phyloP scores from a whole-genome alignment of 225 moss, liverwort and hornwort genomes.

The Neckera pumila region DNA sequence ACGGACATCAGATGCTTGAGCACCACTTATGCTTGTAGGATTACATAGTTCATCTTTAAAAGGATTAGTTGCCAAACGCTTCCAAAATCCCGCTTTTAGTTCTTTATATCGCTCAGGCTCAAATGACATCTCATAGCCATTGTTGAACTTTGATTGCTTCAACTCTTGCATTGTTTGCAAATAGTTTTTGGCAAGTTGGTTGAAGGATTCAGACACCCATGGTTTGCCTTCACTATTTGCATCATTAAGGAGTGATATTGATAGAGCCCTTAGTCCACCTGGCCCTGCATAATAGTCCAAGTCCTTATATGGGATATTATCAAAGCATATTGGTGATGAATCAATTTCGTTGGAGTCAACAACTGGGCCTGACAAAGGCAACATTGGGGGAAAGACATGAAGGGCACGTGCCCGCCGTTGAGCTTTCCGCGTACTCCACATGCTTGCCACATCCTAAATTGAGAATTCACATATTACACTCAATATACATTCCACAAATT shows the following conservation, averaged over 20 bases:
- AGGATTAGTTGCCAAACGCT: neutral
- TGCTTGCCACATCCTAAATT: neutral
- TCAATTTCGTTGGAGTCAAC: neutral
- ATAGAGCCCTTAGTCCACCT: neutral
- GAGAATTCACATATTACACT: neutral
- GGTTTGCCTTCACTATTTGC: neutral
- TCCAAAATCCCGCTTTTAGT: constrained; percentile 18
- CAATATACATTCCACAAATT: neutral
- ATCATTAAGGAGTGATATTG: neutral
- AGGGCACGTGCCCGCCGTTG: neutral
- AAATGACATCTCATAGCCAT: neutral
- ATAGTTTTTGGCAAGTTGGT: neutral
- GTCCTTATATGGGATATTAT: neutral
- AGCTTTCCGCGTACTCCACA: neutral
- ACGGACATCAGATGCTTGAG: neutral
- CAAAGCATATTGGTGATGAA: neutral
- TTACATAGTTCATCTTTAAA: neutral
- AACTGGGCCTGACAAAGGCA: neutral
- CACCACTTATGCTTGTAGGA: neutral
- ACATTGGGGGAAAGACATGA: neutral
- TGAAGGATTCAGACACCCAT: neutral
- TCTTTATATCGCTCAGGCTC: neutral
- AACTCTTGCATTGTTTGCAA: neutral
- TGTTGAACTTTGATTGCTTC: neutral
- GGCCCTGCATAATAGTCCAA: neutral